A percentile compares a stretch with the other conserved stretches of the same genome.
phyloP scores from a whole-genome alignment of 164 flowering plant species.

The Cinnamomum chago region DNA sequence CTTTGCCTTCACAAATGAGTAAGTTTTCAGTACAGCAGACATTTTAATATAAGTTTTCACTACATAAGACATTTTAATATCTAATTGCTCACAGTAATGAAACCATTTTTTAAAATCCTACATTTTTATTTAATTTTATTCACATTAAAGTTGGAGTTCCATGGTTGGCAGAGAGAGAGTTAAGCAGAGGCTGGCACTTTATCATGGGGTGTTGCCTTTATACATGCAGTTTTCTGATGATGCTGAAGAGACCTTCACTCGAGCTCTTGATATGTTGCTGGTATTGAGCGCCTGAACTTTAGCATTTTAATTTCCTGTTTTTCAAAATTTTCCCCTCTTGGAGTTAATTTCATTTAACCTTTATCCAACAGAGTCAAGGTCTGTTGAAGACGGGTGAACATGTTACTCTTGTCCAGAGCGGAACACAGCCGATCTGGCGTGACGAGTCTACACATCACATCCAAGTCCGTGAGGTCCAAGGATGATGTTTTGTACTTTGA shows the following conservation, averaged over 20 bases:
- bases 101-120: too few species aligned
- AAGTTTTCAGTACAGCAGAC: slow-evolving; percentile 26
- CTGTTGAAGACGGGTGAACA: slow-evolving; percentile 64
- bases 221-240: slow-evolving; percentile 85
- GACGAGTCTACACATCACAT: slow-evolving; percentile 84
- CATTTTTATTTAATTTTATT: neutral
- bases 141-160: neutral
- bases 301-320: neutral
- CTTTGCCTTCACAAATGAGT: slow-evolving; percentile 95
- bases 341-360: neutral
- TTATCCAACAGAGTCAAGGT: slow-evolving; percentile 41
- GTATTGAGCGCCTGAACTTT: slow-evolving; percentile 29
- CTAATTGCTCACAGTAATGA: neutral
- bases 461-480: slow-evolving; percentile 75
- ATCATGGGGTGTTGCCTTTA: slow-evolving; percentile 87
- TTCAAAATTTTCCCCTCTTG: neutral
- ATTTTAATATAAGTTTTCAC: slow-evolving; percentile 34
- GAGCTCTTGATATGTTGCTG: slow-evolving; percentile 65
- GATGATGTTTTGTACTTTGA: slow-evolving; percentile 24
- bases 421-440: slow-evolving; percentile 96
- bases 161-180: slow-evolving; percentile 61
- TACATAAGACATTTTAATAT: neutral
- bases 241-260: slow-evolving; percentile 86
- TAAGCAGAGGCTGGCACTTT: slow-evolving; percentile 79
- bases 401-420: slow-evolving; percentile 94